These are phyloP conservation scores for Cercis canadensis DNA, from an alignment of 306 rosid species.

Conservation along the genomic window DNA sequence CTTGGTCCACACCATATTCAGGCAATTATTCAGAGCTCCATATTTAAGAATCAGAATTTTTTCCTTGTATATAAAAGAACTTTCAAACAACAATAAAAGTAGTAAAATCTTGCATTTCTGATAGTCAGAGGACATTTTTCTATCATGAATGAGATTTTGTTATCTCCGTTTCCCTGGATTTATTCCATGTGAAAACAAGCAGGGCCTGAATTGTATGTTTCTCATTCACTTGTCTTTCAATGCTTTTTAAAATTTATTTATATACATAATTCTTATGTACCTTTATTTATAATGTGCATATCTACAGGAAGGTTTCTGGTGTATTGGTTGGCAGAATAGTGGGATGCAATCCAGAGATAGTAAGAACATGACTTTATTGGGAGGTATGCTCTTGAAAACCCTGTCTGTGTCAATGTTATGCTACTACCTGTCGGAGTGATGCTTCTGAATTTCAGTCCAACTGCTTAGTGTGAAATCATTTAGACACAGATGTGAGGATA, in stretches of 20 bases:
- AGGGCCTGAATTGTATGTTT: slow-evolving; percentile 17
- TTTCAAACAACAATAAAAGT: slow-evolving; percentile 1
- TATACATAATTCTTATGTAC: slow-evolving; percentile 17
- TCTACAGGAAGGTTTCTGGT: slow-evolving; percentile 84
- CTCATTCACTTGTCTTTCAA: neutral
- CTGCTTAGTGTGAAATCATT: no score
- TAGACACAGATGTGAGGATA: neutral
- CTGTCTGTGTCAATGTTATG: slow-evolving; percentile 7
- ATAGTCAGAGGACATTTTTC: neutral
- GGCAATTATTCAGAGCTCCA: no score
- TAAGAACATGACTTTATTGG: slow-evolving; percentile 86
- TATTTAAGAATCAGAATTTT: neutral
- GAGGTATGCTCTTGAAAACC: slow-evolving; percentile 66
- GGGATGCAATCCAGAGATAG: slow-evolving; percentile 85
- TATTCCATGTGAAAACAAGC: slow-evolving; percentile 22
- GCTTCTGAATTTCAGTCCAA: neutral
- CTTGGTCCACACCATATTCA: no score
- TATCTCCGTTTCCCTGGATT: slow-evolving; percentile 7
- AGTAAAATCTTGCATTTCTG: slow-evolving; percentile 5
- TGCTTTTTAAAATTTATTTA: slow-evolving; percentile 21
- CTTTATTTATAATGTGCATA: slow-evolving; percentile 39
- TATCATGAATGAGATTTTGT: slow-evolving; percentile 5
- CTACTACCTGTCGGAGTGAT: slow-evolving; percentile 21
- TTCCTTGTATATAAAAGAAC: neutral
- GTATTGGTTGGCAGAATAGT: slow-evolving; percentile 99